Conservation (phyloP, 2,329 filamentous ascomycete genomes). For the Diaporthe ilicicola region DNA sequence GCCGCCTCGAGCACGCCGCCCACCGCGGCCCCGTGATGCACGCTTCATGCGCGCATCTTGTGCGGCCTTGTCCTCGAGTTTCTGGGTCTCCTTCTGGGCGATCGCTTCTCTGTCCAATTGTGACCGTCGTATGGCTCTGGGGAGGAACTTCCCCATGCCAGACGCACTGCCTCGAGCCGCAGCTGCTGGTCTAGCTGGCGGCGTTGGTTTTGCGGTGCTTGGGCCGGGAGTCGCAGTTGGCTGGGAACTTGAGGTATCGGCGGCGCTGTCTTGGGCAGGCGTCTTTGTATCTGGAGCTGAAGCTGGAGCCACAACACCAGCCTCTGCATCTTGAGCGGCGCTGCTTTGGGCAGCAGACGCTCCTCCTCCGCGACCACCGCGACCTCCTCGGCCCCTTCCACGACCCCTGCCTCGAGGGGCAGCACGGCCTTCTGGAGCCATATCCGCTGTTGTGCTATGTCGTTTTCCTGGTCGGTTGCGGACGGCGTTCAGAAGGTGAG, state of each 20-base stretch:
- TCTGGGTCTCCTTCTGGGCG: constrained; percentile 45
- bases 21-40: constrained; percentile 38
- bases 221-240: background rate
- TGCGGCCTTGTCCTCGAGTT: constrained; percentile 41
- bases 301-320: background rate
- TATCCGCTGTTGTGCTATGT: constrained; percentile 8
- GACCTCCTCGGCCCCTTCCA: constrained; percentile 39
- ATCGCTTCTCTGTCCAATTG: constrained; percentile 47
- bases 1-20: constrained; percentile 37
- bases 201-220: constrained; percentile 6
- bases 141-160: constrained; percentile 39
- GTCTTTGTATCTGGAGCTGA: background rate
- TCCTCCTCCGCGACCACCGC: constrained; percentile 40
- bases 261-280: background rate
- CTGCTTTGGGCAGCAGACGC: constrained; percentile 10
- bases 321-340: background rate
- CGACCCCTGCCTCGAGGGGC: constrained; percentile 29
- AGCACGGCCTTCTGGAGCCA: constrained; percentile 28
- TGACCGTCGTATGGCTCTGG: constrained; percentile 44
- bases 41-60: constrained; percentile 41
- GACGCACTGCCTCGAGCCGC: constrained; percentile 19
- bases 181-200: constrained; percentile 8
- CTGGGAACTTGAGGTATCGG: constrained; percentile 9
- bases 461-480: too few species aligned
- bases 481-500: background rate